Conservation (phyloP, 306 rosid species). For the Dalbergia cultrata region DNA sequence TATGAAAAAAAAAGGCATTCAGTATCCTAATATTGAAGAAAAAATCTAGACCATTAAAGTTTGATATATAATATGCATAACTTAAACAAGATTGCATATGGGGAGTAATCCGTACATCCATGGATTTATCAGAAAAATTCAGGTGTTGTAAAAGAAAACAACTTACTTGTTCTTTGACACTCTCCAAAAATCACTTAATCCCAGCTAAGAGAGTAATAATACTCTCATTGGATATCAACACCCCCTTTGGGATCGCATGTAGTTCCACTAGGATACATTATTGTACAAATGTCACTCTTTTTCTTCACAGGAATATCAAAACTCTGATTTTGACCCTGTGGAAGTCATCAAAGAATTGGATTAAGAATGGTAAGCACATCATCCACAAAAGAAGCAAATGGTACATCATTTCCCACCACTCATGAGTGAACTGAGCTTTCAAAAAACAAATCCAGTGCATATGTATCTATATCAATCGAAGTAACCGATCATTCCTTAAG, state of each 20-base stretch:
- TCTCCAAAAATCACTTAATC: constrained; percentile 67
- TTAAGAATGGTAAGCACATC: constrained; percentile 45
- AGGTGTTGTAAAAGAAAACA: constrained; percentile 40
- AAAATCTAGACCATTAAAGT: constrained; percentile 17
- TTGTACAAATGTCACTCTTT: constrained; percentile 85
- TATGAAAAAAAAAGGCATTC: constrained; percentile 35
- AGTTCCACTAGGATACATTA: constrained; percentile 98
- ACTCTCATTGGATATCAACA: constrained; percentile 84
- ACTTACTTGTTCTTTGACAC: constrained; percentile 71
- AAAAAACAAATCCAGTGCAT: constrained; percentile 29
- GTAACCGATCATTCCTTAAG: constrained; percentile 27
- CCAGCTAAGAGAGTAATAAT: constrained; percentile 86
- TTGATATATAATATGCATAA: neutral
- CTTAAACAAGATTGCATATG: neutral
- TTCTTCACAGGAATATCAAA: constrained; percentile 84
- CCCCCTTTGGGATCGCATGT: constrained; percentile 99
- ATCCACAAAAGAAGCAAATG: constrained; percentile 19
- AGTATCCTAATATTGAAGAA: constrained; percentile 14
- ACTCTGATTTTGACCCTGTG: constrained; percentile 73
- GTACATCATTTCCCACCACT: constrained; percentile 10
- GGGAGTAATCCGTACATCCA: constrained; percentile 24
- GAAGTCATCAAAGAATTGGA: constrained; percentile 44
- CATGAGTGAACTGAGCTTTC: constrained; percentile 30
- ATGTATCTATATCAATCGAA: constrained; percentile 18
- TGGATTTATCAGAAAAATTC: constrained; percentile 28